Evolutionary conservation across 805 yeast genomes (phyloP).

Genomic region (Candida michaelii): DNA sequence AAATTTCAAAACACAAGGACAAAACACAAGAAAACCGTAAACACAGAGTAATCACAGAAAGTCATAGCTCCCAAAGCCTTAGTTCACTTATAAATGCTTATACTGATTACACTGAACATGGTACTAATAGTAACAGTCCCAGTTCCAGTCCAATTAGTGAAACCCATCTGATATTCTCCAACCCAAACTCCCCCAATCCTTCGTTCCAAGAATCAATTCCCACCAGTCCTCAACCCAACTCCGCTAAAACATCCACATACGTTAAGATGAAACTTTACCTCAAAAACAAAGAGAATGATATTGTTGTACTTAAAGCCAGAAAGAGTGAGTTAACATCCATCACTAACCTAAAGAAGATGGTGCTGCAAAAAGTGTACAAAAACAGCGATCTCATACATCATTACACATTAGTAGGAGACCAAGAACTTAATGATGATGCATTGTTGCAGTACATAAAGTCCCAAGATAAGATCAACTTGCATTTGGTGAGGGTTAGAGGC

Average conservation of each 20-base stretch:
- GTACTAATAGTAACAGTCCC: background rate
- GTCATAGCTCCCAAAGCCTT: constrained; percentile 25
- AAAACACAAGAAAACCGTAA: background rate
- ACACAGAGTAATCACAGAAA: background rate
- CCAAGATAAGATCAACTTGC: constrained; percentile 24
- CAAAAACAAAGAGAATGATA: constrained; percentile 29
- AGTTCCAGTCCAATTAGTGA: background rate
- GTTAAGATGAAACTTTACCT: constrained; percentile 28
- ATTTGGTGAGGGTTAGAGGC: constrained; percentile 21
- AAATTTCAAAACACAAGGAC: too few relatives aligned
- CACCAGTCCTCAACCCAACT: too few relatives aligned
- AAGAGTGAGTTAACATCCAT: constrained; percentile 24
- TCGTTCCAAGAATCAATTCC: too few relatives aligned
- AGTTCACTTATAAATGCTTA: constrained; percentile 5
- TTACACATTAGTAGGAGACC: constrained; percentile 20
- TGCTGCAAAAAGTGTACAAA: constrained; percentile 31
- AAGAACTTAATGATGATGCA: constrained; percentile 13
- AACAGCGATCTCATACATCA: constrained; percentile 28
- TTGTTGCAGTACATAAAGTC: constrained; percentile 19
- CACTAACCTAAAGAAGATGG: constrained; percentile 25
- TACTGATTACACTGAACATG: background rate
- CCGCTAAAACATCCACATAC: constrained; percentile 5
- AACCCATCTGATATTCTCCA: constrained; percentile 8
- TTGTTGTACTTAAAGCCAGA: constrained; percentile 27
- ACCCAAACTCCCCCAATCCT: constrained; percentile 12